A percentile compares a stretch with the other conserved stretches of the same genome.
Evolutionary conservation across 306 rosid species (phyloP).

Genomic region (Styphnolobium japonicum): DNA sequence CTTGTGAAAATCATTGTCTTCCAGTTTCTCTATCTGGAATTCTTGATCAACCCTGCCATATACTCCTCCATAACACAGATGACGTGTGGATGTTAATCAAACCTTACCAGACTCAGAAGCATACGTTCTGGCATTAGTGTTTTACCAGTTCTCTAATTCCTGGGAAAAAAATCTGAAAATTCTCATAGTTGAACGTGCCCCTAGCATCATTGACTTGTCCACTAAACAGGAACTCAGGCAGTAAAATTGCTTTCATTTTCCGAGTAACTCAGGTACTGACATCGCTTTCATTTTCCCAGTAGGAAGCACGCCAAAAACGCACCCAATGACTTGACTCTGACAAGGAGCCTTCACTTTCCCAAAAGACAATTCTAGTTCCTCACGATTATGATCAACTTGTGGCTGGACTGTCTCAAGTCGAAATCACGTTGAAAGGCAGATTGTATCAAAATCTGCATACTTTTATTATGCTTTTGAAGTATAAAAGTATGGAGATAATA

Average conservation of each 20-base stretch:
- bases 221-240: not conserved
- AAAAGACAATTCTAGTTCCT: not conserved
- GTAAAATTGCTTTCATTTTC: not conserved
- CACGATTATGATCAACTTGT: not conserved
- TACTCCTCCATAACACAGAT: not conserved
- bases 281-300: not conserved
- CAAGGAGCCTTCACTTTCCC: not conserved
- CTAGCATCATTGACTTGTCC: not conserved
- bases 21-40: not conserved
- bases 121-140: not conserved
- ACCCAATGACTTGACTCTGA: not conserved
- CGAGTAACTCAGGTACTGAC: not conserved
- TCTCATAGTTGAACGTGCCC: not conserved
- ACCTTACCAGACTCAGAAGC: not conserved
- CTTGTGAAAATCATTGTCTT: not conserved
- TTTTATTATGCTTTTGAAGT: not conserved
- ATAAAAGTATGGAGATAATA: not conserved
- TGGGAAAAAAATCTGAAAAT: not conserved
- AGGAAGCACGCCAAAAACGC: constrained; percentile 1
- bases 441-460: not conserved
- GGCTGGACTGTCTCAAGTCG: constrained; percentile 6
- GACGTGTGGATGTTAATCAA: not conserved
- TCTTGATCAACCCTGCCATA: not conserved
- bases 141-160: not conserved
- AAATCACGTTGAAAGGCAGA: not conserved